These are phyloP conservation scores for Fusarium sp. DNA, from an alignment of 2,329 filamentous ascomycete species.

Conservation along the genomic window DNA sequence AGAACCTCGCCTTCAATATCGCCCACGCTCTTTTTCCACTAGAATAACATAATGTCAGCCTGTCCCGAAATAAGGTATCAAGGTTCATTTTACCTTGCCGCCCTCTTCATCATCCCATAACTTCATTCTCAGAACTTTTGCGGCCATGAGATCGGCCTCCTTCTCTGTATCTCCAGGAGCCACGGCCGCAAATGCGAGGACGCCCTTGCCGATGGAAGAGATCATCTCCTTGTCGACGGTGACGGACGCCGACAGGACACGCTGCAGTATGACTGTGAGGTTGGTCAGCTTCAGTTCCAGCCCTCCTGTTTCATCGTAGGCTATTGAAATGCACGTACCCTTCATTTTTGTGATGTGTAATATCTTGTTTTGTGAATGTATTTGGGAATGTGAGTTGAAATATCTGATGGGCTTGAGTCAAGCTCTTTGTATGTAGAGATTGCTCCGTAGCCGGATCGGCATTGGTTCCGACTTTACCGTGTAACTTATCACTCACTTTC, in stretches of 20 bases:
- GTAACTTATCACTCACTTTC: slow-evolving; percentile 2
- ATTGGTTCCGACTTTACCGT: slow-evolving; percentile 32
- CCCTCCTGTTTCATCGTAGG: slow-evolving; percentile 7
- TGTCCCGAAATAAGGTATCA: background rate
- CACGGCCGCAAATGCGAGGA: slow-evolving; percentile 92
- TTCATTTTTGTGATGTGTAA: slow-evolving; percentile 34
- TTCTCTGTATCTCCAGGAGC: slow-evolving; percentile 91
- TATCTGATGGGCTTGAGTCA: slow-evolving; percentile 16
- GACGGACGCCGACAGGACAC: slow-evolving; percentile 94
- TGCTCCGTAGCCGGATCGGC: slow-evolving; percentile 35
- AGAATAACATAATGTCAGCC: slow-evolving; percentile 5
- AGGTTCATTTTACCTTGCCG: slow-evolving; percentile 62
- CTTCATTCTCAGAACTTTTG: slow-evolving; percentile 89
- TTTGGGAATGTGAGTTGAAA: slow-evolving; percentile 4
- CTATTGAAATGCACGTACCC: slow-evolving; percentile 33
- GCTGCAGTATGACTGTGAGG: slow-evolving; percentile 83
- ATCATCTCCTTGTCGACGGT: slow-evolving; percentile 92
- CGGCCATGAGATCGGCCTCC: slow-evolving; percentile 84
- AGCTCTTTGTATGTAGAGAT: slow-evolving; percentile 19
- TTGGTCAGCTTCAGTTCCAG: slow-evolving; percentile 16
- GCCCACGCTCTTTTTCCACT: slow-evolving; percentile 92
- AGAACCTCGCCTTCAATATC: slow-evolving; percentile 93
- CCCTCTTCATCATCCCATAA: slow-evolving; percentile 89
- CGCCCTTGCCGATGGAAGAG: slow-evolving; percentile 89
- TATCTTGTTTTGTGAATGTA: background rate